Conservation (phyloP, 2,329 filamentous ascomycete species). For the Emmonsiellopsis sp. region DNA sequence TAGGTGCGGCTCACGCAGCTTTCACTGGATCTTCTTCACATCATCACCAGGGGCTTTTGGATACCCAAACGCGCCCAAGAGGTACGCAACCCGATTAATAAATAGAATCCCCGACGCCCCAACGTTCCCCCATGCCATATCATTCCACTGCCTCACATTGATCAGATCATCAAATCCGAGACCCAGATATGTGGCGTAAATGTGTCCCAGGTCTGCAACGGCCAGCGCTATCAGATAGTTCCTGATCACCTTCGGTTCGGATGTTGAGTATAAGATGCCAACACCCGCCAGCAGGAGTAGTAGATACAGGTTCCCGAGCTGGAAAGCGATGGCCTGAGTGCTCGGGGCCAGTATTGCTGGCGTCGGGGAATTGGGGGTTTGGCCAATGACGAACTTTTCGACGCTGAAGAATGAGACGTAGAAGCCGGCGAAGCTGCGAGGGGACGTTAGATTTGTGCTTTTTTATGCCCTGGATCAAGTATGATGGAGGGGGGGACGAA, state of each 20-base stretch:
- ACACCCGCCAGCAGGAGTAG: constrained; percentile 57
- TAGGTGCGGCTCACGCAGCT: too few relatives aligned
- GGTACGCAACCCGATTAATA: constrained; percentile 47
- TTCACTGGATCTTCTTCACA: constrained; percentile 14
- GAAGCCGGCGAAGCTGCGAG: constrained; percentile 49
- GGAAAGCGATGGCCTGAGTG: constrained; percentile 51
- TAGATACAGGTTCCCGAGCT: constrained; percentile 63
- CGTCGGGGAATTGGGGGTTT: constrained; percentile 40
- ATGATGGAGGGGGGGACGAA: constrained; percentile 1
- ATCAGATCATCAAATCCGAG: constrained; percentile 49
- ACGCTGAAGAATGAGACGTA: constrained; percentile 48
- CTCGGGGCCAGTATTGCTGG: constrained; percentile 17
- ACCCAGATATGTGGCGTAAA: constrained; percentile 51
- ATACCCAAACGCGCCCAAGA: constrained; percentile 52
- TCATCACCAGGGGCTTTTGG: constrained; percentile 15
- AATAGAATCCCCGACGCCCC: constrained; percentile 54
- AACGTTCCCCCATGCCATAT: constrained; percentile 65
- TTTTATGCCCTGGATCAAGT: too few relatives aligned
- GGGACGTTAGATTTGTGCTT: constrained; percentile 4
- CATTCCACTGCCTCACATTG: constrained; percentile 55
- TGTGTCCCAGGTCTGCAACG: constrained; percentile 58
- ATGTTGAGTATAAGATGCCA: constrained; percentile 55
- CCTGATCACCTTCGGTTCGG: constrained; percentile 56
- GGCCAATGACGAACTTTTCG: constrained; percentile 55
- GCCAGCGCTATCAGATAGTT: constrained; percentile 59